These are phyloP conservation scores for Clarireedia homoeocarpa DNA, from an alignment of 2,329 filamentous ascomycete genomes.

Conservation along the genomic window DNA sequence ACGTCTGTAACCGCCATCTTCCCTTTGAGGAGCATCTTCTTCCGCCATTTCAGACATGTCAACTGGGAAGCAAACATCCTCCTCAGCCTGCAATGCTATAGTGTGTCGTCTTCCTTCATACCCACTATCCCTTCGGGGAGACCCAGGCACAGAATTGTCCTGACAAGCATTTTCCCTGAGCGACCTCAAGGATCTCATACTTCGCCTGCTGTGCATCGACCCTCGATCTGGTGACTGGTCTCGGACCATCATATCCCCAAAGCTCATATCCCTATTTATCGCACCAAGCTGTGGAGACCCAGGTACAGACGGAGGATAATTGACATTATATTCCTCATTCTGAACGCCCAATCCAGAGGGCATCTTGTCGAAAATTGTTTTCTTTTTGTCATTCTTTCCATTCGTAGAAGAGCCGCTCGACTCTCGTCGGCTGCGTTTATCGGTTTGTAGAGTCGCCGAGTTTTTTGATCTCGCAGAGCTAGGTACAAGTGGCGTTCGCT, in stretches of 20 bases:
- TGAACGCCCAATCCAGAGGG: slow-evolving; percentile 14
- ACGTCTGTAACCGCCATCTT: slow-evolving; percentile 33
- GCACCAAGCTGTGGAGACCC: slow-evolving; percentile 48
- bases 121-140: slow-evolving; percentile 19
- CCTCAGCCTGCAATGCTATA: slow-evolving; percentile 59
- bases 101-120: slow-evolving; percentile 43
- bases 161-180: slow-evolving; percentile 21
- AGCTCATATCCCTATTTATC: slow-evolving; percentile 45
- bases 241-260: slow-evolving; percentile 64
- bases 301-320: slow-evolving; percentile 62
- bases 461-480: slow-evolving; percentile 32
- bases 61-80: slow-evolving; percentile 88
- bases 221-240: slow-evolving; percentile 41
- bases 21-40: slow-evolving; percentile 54
- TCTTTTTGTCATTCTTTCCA: slow-evolving; percentile 34
- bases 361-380: slow-evolving; percentile 25
- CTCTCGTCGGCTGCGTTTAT: slow-evolving; percentile 21
- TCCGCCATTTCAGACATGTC: slow-evolving; percentile 76
- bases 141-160: slow-evolving; percentile 22
- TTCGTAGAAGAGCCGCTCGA: slow-evolving; percentile 38
- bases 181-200: slow-evolving; percentile 15
- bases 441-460: slow-evolving; percentile 14
- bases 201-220: slow-evolving; percentile 12
- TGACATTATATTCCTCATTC: slow-evolving; percentile 51
- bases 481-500: slow-evolving; percentile 48